A percentile compares a stretch with the other conserved stretches of the same genome.
phyloP scores from a whole-genome alignment of 345 rosid species.

The Hevea brasiliensis region DNA sequence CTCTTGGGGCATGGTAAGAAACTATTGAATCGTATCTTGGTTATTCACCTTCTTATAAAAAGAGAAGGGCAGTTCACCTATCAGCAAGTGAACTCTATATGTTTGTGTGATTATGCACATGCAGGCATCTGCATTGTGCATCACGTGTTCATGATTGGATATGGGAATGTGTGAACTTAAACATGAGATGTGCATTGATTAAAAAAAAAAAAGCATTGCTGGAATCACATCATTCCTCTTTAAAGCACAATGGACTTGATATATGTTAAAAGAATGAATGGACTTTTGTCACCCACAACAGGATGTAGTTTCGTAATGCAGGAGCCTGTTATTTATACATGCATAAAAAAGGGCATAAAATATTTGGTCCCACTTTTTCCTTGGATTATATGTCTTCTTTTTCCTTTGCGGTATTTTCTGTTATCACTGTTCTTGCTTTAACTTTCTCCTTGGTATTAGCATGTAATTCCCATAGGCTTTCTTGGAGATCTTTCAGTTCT shows the following conservation, averaged over 20 bases:
- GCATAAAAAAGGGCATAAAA: background rate
- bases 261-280: background rate
- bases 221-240: background rate
- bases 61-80: background rate
- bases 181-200: background rate
- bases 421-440: conserved; percentile 5
- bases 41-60: background rate
- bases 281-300: too few relatives aligned
- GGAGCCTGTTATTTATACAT: background rate
- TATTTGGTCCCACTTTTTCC: background rate
- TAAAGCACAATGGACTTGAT: background rate
- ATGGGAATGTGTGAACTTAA: background rate
- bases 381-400: too few relatives aligned
- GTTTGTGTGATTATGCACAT: background rate
- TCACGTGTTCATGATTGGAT: background rate
- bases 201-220: background rate
- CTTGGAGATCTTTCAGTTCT: background rate
- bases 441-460: background rate
- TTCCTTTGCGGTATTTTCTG: background rate
- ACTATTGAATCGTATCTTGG: background rate
- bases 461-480: background rate
- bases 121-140: background rate
- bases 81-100: background rate
- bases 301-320: background rate
- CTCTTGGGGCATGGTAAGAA: conserved; percentile 86